A percentile compares a stretch with the other conserved stretches of the same genome.
These are phyloP conservation scores for Lantana camara DNA, from an alignment of 257 asterid genomes.

Conservation along the genomic window DNA sequence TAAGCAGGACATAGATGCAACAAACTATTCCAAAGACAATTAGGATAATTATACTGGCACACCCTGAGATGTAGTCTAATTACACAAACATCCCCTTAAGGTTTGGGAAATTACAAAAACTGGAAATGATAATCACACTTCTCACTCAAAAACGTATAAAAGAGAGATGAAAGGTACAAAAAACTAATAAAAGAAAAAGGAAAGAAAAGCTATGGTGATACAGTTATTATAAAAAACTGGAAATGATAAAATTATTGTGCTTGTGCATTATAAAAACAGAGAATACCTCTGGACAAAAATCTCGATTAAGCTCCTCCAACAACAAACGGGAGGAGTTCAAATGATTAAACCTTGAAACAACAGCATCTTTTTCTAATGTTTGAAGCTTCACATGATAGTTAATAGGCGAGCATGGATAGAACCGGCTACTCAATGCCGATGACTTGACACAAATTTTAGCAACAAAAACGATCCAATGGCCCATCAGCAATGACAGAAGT, in stretches of 20 bases:
- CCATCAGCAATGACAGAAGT: constrained; percentile 87
- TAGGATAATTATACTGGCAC: neutral
- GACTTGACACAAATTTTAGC: constrained; percentile 86
- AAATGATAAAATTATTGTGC: neutral
- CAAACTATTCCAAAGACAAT: neutral
- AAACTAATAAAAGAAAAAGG: too few species aligned
- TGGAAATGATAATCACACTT: neutral
- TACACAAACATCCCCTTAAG: neutral
- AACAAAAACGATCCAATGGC: constrained; percentile 81
- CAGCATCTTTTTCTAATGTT: constrained; percentile 21
- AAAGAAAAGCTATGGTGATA: neutral
- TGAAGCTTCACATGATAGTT: constrained; percentile 25
- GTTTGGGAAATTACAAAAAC: neutral
- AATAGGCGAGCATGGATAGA: constrained; percentile 74
- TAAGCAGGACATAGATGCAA: neutral
- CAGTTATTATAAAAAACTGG: neutral
- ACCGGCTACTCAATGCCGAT: constrained; percentile 70
- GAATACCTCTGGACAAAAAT: constrained; percentile 71
- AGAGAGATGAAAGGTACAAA: too few species aligned
- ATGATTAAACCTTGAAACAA: constrained; percentile 32
- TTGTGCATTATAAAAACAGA: neutral
- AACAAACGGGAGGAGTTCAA: constrained; percentile 46
- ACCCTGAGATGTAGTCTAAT: too few species aligned
- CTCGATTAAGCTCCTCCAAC: constrained; percentile 32
- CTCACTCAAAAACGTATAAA: too few species aligned